phyloP scores from a whole-genome alignment of 768 basidiomycete genomes.

The Tephrocybe sp. region DNA sequence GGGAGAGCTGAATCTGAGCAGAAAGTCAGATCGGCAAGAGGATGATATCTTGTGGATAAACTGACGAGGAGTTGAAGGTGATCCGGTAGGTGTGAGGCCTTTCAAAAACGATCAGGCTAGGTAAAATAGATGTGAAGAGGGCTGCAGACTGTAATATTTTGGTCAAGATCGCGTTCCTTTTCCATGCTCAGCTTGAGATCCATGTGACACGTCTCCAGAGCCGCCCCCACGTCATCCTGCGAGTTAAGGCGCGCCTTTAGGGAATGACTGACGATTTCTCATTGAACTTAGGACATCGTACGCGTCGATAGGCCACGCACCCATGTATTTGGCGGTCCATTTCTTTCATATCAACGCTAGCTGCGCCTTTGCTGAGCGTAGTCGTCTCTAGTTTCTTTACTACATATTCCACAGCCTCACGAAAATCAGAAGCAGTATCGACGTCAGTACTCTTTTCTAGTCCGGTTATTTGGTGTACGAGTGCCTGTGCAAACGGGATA shows the following conservation, averaged over 20 bases:
- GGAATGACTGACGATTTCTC: conserved; percentile 40
- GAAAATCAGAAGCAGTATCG: conserved; percentile 35
- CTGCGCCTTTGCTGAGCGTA: conserved; percentile 52
- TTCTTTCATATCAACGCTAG: conserved; percentile 52
- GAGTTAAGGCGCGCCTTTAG: conserved; percentile 73
- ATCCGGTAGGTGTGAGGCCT: conserved; percentile 64
- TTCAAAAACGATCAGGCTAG: background rate
- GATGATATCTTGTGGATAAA: background rate
- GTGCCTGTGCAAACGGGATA: conserved; percentile 49
- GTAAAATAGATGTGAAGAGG: background rate
- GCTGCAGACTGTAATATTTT: conserved; percentile 57
- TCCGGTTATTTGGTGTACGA: conserved; percentile 54
- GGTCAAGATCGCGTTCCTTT: conserved; percentile 59
- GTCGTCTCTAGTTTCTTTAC: conserved; percentile 60
- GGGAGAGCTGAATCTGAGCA: conserved; percentile 55
- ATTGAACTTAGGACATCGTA: conserved; percentile 3
- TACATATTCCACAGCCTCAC: conserved; percentile 52
- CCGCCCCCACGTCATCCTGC: conserved; percentile 58
- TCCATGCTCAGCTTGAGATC: conserved; percentile 51
- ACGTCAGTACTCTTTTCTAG: conserved; percentile 45
- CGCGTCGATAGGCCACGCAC: conserved; percentile 35
- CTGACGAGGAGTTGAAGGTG: conserved; percentile 75
- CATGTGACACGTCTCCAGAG: conserved; percentile 52
- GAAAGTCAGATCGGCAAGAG: background rate
- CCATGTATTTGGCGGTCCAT: conserved; percentile 60